phyloP scores from a whole-genome alignment of 371 early-diverging fungal genomes.

The Apophysomyces trapeziformis region DNA sequence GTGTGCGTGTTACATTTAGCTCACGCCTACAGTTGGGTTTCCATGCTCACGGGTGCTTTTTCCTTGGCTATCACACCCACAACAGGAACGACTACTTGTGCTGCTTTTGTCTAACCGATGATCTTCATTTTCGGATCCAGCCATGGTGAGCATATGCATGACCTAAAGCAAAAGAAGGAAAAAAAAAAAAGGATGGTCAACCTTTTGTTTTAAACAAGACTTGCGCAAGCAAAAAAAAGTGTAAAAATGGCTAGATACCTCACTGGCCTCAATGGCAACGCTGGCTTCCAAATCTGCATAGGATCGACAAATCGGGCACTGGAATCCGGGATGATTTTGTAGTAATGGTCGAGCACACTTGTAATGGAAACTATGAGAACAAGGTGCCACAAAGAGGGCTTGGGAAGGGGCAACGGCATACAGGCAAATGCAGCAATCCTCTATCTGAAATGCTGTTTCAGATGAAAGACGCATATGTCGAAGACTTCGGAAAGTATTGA shows the following conservation, averaged over 20 bases:
- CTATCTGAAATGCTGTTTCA: slow-evolving; percentile 20
- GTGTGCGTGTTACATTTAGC: neutral
- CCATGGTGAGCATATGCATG: neutral
- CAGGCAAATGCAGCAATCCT: slow-evolving; percentile 96
- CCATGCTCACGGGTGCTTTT: neutral
- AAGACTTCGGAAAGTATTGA: slow-evolving; percentile 22
- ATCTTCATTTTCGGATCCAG: neutral
- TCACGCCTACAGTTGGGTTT: neutral
- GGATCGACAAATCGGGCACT: slow-evolving; percentile 93
- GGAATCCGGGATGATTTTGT: slow-evolving; percentile 71
- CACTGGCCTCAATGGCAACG: slow-evolving; percentile 62
- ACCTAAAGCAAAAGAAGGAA: neutral
- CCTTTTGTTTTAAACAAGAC: neutral
- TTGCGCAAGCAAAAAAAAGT: neutral
- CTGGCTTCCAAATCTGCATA: slow-evolving; percentile 87
- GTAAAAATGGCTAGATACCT: slow-evolving; percentile 20
- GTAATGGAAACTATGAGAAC: slow-evolving; percentile 95
- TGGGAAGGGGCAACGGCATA: slow-evolving; percentile 88
- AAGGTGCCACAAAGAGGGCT: slow-evolving; percentile 94
- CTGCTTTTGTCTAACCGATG: neutral
- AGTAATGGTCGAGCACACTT: slow-evolving; percentile 83
- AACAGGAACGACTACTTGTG: neutral
- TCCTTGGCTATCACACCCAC: neutral
- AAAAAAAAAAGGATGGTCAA: too few relatives aligned
- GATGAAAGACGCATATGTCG: slow-evolving; percentile 10